Evolutionary conservation across 176 grass and related monocot species (phyloP).

Genomic region (Oryza glaberrima): DNA sequence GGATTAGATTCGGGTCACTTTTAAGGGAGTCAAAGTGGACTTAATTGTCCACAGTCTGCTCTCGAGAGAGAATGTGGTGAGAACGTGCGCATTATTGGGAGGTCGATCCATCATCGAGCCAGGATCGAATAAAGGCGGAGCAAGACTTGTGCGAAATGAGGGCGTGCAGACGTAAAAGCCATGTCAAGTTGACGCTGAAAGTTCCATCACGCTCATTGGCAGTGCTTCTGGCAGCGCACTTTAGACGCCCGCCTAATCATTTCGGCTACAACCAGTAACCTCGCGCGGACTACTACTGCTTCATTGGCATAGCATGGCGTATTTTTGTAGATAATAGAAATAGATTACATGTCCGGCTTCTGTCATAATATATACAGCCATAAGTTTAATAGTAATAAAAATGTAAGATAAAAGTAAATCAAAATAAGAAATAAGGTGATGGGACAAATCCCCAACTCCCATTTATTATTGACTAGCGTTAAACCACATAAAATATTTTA

Average conservation of each 20-base stretch:
- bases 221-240: background rate
- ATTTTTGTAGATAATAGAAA: background rate
- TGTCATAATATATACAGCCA: no score
- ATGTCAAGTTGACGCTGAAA: slow-evolving; percentile 27
- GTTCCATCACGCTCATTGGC: background rate
- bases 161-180: background rate
- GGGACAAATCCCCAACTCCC: no score
- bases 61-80: background rate
- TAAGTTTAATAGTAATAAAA: no score
- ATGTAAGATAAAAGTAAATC: no score
- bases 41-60: background rate
- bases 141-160: background rate
- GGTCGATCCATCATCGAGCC: background rate
- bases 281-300: background rate
- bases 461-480: no score
- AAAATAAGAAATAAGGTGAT: no score
- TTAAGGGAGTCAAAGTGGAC: no score
- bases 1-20: no score
- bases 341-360: no score
- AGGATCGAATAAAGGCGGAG: background rate
- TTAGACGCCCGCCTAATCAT: slow-evolving; percentile 9
- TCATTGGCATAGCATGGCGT: background rate
- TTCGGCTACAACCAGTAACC: slow-evolving; percentile 1
- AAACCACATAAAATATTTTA: no score
- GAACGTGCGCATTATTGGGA: slow-evolving; percentile 14